phyloP scores from a whole-genome alignment of 768 basidiomycete species.

The Boletellus ananas region DNA sequence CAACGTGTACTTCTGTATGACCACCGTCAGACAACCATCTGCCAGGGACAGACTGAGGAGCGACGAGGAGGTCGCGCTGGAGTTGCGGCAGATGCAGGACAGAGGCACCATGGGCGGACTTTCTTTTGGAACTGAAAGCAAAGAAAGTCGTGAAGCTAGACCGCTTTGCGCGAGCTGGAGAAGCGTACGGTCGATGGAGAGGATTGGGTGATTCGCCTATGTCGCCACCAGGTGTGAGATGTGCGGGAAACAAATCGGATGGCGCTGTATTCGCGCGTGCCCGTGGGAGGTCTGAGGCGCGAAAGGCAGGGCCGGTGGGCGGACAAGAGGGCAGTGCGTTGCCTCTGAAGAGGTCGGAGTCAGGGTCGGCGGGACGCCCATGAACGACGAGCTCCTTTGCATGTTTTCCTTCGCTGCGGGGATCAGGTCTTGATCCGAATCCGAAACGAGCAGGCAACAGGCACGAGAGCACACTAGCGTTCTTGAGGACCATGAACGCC shows the following conservation, averaged over 20 bases:
- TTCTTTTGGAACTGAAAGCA: conserved; percentile 26
- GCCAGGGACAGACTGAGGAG: conserved; percentile 11
- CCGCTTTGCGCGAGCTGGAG: conserved; percentile 34
- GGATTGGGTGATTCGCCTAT: conserved; percentile 61
- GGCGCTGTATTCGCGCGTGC: conserved; percentile 31
- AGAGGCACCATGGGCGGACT: conserved; percentile 1
- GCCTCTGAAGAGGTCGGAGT: conserved; percentile 28
- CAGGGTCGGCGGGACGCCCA: conserved; percentile 17
- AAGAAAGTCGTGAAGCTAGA: conserved; percentile 38
- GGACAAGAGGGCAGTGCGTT: no score
- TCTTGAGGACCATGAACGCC: conserved; percentile 35
- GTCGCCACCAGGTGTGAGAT: conserved; percentile 39
- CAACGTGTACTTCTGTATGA: conserved; percentile 6
- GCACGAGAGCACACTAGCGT: conserved; percentile 29
- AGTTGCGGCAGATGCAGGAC: conserved; percentile 2
- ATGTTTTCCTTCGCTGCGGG: conserved; percentile 9
- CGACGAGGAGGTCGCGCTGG: conserved; percentile 6
- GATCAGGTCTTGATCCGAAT: conserved; percentile 20
- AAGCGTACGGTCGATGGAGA: conserved; percentile 15
- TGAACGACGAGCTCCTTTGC: conserved; percentile 27
- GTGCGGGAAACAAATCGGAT: conserved; percentile 32
- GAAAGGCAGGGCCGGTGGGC: no score
- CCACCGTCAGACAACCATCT: conserved; percentile 15
- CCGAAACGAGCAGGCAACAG: conserved; percentile 38
- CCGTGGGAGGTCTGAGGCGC: conserved; percentile 11